Conservation (phyloP, 164 flowering plant genomes). For the Liriodendron chinense region DNA sequence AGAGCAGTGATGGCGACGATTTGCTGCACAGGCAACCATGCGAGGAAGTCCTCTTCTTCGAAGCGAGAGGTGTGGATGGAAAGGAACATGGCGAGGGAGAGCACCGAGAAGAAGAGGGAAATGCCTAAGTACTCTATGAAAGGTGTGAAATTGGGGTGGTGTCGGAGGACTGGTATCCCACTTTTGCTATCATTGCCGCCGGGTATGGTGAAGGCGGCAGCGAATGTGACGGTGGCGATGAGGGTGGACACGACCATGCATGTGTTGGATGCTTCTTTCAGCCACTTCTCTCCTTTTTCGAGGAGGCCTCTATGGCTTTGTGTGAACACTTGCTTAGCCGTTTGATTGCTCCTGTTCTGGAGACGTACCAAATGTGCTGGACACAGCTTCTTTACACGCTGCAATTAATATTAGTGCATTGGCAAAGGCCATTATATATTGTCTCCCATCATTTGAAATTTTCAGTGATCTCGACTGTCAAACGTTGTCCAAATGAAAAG, state of each 20-base stretch:
- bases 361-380: not conserved
- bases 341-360: not conserved
- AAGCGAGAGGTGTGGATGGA: not conserved
- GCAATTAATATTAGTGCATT: not conserved
- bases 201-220: slow-evolving; percentile 6
- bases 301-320: not conserved
- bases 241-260: slow-evolving; percentile 6
- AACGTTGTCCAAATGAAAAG: not conserved
- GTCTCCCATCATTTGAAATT: not conserved
- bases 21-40: not conserved
- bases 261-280: not conserved
- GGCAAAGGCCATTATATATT: not conserved
- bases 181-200: not conserved
- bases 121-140: not conserved
- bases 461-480: not conserved
- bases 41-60: not conserved
- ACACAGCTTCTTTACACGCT: not conserved
- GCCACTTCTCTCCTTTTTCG: slow-evolving; percentile 9
- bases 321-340: slow-evolving; percentile 3
- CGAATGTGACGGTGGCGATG: slow-evolving; percentile 5
- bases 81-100: not conserved
- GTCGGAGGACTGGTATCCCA: not conserved
- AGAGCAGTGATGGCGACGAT: not conserved
- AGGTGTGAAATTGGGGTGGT: not conserved
- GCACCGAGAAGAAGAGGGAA: not conserved